Evolutionary conservation across 1,284 basidiomycete species (phyloP).

Genomic region (Flammula alnicola): DNA sequence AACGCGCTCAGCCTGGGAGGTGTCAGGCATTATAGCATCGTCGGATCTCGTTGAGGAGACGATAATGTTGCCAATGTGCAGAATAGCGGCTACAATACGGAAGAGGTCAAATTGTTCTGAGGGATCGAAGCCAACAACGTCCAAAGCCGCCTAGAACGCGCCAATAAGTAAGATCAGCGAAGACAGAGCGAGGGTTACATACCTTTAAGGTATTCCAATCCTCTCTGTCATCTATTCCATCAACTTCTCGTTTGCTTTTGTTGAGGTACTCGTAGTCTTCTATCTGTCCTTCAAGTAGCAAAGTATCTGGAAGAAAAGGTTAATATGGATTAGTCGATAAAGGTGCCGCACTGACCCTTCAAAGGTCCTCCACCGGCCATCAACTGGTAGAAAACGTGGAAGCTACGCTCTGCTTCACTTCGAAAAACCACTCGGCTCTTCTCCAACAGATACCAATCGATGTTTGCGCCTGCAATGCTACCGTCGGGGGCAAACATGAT

Average conservation of each 20-base stretch:
- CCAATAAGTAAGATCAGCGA: background rate
- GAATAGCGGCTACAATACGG: conserved; percentile 90
- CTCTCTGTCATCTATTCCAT: conserved; percentile 91
- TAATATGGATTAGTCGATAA: background rate
- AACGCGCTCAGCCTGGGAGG: conserved; percentile 86
- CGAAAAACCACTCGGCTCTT: conserved; percentile 95
- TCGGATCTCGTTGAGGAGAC: conserved; percentile 85
- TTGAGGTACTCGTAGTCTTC: conserved; percentile 93
- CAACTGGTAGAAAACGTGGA: conserved; percentile 97
- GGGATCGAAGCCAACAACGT: conserved; percentile 85
- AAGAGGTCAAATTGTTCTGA: conserved; percentile 93
- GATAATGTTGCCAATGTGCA: conserved; percentile 94
- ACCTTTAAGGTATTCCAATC: conserved; percentile 89
- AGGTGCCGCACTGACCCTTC: conserved; percentile 52
- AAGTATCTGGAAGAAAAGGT: conserved; percentile 52
- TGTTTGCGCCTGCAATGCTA: conserved; percentile 96
- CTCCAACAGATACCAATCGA: conserved; percentile 99
- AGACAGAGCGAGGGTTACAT: conserved; percentile 21
- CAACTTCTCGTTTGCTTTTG: conserved; percentile 87
- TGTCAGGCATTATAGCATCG: conserved; percentile 86
- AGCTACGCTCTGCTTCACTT: conserved; percentile 88
- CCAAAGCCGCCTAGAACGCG: conserved; percentile 67
- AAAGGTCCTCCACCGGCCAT: conserved; percentile 68
- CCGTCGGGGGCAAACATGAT: conserved; percentile 95
- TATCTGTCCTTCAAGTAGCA: conserved; percentile 78